Base-by-base conservation (phyloP, 1,139 yeast genomes). In the Casaregolazyma suthepensis region DNA sequence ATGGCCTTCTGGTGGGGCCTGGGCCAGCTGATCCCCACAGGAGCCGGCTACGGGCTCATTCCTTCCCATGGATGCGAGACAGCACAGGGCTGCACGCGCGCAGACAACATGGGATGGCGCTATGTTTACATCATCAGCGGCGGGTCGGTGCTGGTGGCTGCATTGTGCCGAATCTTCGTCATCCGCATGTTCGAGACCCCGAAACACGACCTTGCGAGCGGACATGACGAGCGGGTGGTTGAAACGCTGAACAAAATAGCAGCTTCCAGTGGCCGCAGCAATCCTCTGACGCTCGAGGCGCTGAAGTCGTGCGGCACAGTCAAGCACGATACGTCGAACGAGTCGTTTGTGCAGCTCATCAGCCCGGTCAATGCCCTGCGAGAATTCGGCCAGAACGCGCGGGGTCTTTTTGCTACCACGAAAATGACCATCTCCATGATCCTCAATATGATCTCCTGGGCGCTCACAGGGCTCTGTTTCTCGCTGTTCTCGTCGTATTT, bases 1-100 rank as follows among this genome's bases (percentile, higher is more conserved):
- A 73, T 81, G 71, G 85, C 86, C 6, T 69, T 73, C 29, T 81
- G 79, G 71, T 82, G 86, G 85, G 84, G 83, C 54, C 66, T 82
- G 51, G 86, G 86, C 44, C 85, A 81, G 66, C 76, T 83, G 0
- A 69, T 81, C 48, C 78, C 83, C 7, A 72, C 72, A 23, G 70
- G 79, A n/a, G 62, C 80, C 44, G 78, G 82, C 5, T 81, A 83
- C 81, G 83, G 81, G 0, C 76, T 80, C 52, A 68, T 81, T 53
- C 77, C 81, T 31, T 74, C 74, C 54, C 70, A 71, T 57, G 73
- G 79, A 13, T 81, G 86, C 67, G 60, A 65, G 0, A 59, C 60
- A 13, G 67, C 66, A 6, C 71, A 62, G 4, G 52, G 70, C 56
- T 81, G 86, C 66, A 73, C 78, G 19, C 71, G 79, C 9, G 63